phyloP scores from a whole-genome alignment of 2,329 filamentous ascomycete genomes.

The Neurospora crassa region DNA sequence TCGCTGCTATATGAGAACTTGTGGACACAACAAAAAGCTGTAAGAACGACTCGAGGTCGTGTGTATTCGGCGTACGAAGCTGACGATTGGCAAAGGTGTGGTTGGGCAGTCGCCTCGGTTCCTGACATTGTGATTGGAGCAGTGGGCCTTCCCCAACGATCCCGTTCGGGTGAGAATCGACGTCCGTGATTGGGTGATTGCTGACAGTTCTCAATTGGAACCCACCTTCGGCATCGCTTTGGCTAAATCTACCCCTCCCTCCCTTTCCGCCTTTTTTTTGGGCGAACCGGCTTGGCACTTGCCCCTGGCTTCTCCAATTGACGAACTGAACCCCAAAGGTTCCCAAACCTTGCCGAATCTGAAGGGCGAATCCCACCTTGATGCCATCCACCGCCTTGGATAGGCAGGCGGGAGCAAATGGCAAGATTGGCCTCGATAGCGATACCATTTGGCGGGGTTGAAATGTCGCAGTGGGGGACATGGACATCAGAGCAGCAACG shows the following conservation, averaged over 20 bases:
- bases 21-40: neutral
- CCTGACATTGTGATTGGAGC: neutral
- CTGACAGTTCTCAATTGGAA: neutral
- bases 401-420: neutral
- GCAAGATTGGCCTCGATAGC: neutral
- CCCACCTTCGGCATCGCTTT: neutral
- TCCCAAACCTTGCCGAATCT: neutral
- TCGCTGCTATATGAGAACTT: neutral
- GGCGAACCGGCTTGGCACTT: neutral
- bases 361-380: neutral
- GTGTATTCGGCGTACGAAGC: neutral
- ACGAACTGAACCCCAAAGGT: neutral
- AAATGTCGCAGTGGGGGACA: neutral
- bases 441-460: neutral
- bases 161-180: neutral
- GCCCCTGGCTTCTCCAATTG: neutral
- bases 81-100: neutral
- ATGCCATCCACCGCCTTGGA: neutral
- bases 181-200: neutral
- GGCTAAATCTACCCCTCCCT: neutral
- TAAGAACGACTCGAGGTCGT: neutral
- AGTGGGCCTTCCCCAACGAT: neutral
- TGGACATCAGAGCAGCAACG: constrained; percentile 2
- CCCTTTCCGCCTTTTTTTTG: neutral
- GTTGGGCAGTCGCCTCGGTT: neutral